A percentile compares a stretch with the other conserved stretches of the same genome.
Evolutionary conservation across 2,329 filamentous ascomycete species (phyloP).

Genomic region (Ceratocystis harringtonii): DNA sequence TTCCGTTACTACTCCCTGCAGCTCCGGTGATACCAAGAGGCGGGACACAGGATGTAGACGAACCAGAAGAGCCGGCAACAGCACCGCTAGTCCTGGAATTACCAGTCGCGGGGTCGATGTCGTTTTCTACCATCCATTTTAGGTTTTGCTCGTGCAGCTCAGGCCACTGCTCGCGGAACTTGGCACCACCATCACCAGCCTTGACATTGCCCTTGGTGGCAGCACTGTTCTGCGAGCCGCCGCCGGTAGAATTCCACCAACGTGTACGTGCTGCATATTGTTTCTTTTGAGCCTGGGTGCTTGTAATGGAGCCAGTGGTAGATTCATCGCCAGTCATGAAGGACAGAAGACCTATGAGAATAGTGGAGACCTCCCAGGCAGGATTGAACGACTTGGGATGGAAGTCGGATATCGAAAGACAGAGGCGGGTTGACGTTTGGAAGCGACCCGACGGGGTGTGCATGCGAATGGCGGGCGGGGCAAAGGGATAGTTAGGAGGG

Average conservation of each 20-base stretch:
- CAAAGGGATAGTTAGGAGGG: constrained; percentile 91
- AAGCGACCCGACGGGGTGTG: constrained; percentile 94
- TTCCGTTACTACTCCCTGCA: constrained; percentile 29
- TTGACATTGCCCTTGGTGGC: constrained; percentile 65
- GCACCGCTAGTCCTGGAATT: constrained; percentile 30
- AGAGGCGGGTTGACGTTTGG: constrained; percentile 79
- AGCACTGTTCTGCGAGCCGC: constrained; percentile 51
- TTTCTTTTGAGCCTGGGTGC: constrained; percentile 60
- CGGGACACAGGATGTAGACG: constrained; percentile 32
- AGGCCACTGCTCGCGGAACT: constrained; percentile 80
- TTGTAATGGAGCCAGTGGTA: constrained; percentile 82
- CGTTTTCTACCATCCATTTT: constrained; percentile 75
- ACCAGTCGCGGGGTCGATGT: constrained; percentile 65
- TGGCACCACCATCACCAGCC: constrained; percentile 79
- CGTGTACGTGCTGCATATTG: constrained; percentile 61
- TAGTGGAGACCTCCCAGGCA: constrained; percentile 94
- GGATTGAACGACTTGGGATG: constrained; percentile 97
- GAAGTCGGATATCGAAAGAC: constrained; percentile 92
- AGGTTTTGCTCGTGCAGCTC: constrained; percentile 81
- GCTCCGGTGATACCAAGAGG: constrained; percentile 45
- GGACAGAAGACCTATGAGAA: constrained; percentile 79
- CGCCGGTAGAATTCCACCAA: constrained; percentile 96
- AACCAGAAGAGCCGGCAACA: constrained; percentile 22
- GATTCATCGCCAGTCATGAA: constrained; percentile 99
- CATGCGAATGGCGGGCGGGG: constrained; percentile 95